A percentile compares a stretch with the other conserved stretches of the same genome.
These are phyloP conservation scores for Isoetes taiwanensis DNA, from an alignment of 75 land plant species.

Conservation along the genomic window DNA sequence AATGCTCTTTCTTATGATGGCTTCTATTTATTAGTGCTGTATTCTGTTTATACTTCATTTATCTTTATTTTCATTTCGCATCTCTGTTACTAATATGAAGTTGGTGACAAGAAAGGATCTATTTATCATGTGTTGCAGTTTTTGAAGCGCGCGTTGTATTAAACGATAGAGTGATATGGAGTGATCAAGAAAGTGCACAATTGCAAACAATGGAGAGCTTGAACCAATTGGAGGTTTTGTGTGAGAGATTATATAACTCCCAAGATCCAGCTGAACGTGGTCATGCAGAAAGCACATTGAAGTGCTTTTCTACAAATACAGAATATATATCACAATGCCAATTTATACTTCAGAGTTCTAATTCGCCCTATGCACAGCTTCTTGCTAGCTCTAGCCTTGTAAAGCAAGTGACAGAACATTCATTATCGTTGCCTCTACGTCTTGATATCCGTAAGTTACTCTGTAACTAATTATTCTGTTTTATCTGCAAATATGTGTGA, in stretches of 20 bases:
- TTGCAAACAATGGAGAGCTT: constrained; percentile 66
- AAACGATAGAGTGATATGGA: too few relatives aligned
- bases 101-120: too few relatives aligned
- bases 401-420: constrained; percentile 89
- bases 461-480: not conserved
- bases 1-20: too few relatives aligned
- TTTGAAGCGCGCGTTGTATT: too few relatives aligned
- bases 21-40: too few relatives aligned
- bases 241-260: constrained; percentile 85
- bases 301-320: constrained; percentile 73
- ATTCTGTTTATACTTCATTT: too few relatives aligned
- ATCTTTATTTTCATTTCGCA: too few relatives aligned
- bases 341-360: constrained; percentile 68
- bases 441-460: constrained; percentile 67
- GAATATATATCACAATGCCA: constrained; percentile 94
- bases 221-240: constrained; percentile 75
- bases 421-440: constrained; percentile 68
- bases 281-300: constrained; percentile 75
- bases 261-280: constrained; percentile 82
- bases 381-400: constrained; percentile 84
- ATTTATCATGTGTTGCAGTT: too few relatives aligned
- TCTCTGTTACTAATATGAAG: too few relatives aligned
- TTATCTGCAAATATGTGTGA: too few relatives aligned
- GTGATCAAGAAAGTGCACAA: not conserved
- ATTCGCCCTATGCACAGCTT: constrained; percentile 85